Percentiles rank a stretch among this genome's conserved stretches.
Evolutionary conservation across 1,284 basidiomycete genomes (phyloP).

Genomic region (Irpex sp.): DNA sequence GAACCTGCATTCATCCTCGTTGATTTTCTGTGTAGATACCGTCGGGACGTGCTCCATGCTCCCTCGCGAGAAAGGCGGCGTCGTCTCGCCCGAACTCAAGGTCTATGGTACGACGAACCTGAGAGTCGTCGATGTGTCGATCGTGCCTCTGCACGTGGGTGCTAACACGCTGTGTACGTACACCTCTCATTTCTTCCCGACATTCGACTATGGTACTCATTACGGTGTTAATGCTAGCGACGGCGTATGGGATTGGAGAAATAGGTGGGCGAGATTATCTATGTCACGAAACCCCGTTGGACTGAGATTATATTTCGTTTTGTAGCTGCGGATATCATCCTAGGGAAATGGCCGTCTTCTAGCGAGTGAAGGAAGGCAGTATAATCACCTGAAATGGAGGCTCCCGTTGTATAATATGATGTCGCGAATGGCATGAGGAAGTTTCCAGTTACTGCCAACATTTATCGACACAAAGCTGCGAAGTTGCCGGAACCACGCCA

Average conservation of each 20-base stretch:
- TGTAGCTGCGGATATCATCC: background rate
- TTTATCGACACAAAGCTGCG: no score
- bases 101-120: constrained; percentile 27
- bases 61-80: constrained; percentile 44
- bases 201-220: no score
- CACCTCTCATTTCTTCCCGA: background rate
- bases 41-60: constrained; percentile 34
- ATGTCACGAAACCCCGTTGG: background rate
- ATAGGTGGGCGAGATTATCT: background rate
- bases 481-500: no score
- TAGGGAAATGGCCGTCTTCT: background rate
- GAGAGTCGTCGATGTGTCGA: constrained; percentile 23
- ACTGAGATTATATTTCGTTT: background rate
- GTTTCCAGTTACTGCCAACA: no score
- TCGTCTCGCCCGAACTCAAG: constrained; percentile 29
- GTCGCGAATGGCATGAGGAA: no score
- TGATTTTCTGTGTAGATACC: constrained; percentile 12
- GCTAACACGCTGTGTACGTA: constrained; percentile 9
- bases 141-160: constrained; percentile 18
- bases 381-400: no score
- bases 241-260: background rate
- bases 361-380: no score
- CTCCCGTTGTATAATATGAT: no score
- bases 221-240: background rate
- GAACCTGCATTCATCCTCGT: no score